Base-by-base conservation (phyloP, 192 early-diverging fungal genomes). In the Backusella parvicylindrica region DNA sequence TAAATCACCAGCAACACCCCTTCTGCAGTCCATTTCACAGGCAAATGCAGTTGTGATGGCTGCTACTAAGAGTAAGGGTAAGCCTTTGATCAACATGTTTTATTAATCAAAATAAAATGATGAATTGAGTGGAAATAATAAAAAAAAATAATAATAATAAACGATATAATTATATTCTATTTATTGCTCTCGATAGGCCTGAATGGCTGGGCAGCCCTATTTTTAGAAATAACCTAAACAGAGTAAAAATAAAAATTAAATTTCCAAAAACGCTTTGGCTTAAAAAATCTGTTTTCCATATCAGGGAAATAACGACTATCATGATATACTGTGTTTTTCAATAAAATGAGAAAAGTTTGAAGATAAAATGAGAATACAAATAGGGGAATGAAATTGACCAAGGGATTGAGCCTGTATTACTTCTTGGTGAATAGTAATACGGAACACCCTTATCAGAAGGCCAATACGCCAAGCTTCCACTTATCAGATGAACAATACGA, bases 11-110 rank as follows among this genome's bases (percentile, higher is more conserved):
- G 86, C 77, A 35, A 89, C 79, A 67, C 86, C 86, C 35, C 74
- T 72, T 21, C 83, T 84, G 56, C 87, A 89, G 15, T 81, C 80
- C 9, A 63, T 74, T 75, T 89, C 87, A 70, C 87, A 89, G 12
- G 84, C 86, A 60, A 60, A 60, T 15, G 72, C 63, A 3, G 56
- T 74, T 21, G 72, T 28, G 12, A 75, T 15, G 2, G 64, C 72
- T 28, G 68, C 40, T 12, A 72, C 28, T 26, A 75, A 38, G 2
- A 76, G n/a, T 2, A 71, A 40, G 26, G 53, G 40, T 9, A 76
- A 41, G 38, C 37, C 37, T 37, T 60, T 56, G n/a, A 50, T 53
- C 67, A 74, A 50, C 66, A 72, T 43, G 66, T 37, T 80, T 21
- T 64, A 65, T 23, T 12, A 60, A 60, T 60, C 53, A 28, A 28